Conservation (phyloP, 495 filamentous ascomycete genomes). For the Pyrenula aspistea region DNA sequence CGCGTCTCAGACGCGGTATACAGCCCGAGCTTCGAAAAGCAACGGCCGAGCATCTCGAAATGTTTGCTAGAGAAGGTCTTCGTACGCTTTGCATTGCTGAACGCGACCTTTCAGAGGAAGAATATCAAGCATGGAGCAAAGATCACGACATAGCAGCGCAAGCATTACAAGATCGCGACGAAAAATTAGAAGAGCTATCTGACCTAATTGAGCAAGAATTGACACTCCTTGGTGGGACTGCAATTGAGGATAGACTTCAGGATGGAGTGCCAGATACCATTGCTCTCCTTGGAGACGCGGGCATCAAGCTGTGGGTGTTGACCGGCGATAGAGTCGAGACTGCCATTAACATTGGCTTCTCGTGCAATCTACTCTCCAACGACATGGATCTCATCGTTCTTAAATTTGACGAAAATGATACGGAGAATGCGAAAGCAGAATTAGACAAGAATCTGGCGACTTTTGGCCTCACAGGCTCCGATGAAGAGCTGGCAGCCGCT, state of each 20-base stretch:
- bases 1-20: constrained; percentile 71
- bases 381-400: constrained; percentile 94
- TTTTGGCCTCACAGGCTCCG: constrained; percentile 75
- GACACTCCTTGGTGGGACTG: constrained; percentile 84
- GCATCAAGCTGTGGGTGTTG: constrained; percentile 99
- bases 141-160: constrained; percentile 81
- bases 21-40: constrained; percentile 69
- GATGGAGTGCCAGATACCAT: constrained; percentile 98
- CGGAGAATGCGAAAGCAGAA: constrained; percentile 49
- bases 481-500: constrained; percentile 73
- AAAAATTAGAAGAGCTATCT: constrained; percentile 83
- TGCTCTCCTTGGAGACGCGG: constrained; percentile 78
- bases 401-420: constrained; percentile 66
- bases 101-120: constrained; percentile 65
- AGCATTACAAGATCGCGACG: constrained; percentile 76
- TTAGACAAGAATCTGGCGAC: constrained; percentile 59
- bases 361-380: constrained; percentile 93
- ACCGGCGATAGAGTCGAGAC: constrained; percentile 99
- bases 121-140: constrained; percentile 76
- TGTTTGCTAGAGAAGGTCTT: constrained; percentile 91
- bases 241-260: constrained; percentile 95
- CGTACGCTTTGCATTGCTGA: constrained; percentile 95
- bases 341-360: constrained; percentile 99
- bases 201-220: constrained; percentile 86
- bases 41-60: constrained; percentile 89